These are phyloP conservation scores for Insectozyma bohioensis DNA, from an alignment of 1,139 yeast genomes.

Conservation along the genomic window DNA sequence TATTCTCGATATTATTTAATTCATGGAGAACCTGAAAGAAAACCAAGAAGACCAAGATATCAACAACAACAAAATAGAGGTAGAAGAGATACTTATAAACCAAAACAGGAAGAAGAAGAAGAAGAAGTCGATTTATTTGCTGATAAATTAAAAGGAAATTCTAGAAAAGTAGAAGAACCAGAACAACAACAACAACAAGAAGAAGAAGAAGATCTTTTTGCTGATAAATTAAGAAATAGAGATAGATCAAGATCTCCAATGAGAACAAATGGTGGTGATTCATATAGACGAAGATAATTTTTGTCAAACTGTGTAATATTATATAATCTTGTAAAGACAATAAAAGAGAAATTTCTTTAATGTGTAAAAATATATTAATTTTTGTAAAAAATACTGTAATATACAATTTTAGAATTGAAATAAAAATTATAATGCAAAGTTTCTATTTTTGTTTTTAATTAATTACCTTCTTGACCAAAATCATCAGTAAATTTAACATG, in stretches of 20 bases:
- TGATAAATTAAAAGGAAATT: constrained; percentile 8
- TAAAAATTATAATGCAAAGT: constrained; percentile 30
- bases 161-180: constrained; percentile 13
- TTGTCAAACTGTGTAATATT: too few relatives aligned
- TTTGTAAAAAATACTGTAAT: not conserved
- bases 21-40: constrained; percentile 72
- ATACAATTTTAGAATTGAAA: constrained; percentile 54
- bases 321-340: not conserved
- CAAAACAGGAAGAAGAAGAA: constrained; percentile 22
- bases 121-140: constrained; percentile 18
- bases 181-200: too few relatives aligned
- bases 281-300: constrained; percentile 13
- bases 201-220: constrained; percentile 18
- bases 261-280: constrained; percentile 8
- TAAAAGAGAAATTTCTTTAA: not conserved
- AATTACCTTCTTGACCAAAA: constrained; percentile 96
- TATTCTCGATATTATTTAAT: constrained; percentile 66
- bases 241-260: constrained; percentile 21
- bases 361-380: not conserved
- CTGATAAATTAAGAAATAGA: constrained; percentile 13
- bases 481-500: constrained; percentile 90
- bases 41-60: constrained; percentile 19
- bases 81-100: constrained; percentile 12
- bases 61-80: constrained; percentile 6
- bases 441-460: constrained; percentile 74